A percentile compares a stretch with the other conserved stretches of the same genome.
phyloP scores from a whole-genome alignment of 2,329 filamentous ascomycete species.

The Chrysoporthe cubensis region DNA sequence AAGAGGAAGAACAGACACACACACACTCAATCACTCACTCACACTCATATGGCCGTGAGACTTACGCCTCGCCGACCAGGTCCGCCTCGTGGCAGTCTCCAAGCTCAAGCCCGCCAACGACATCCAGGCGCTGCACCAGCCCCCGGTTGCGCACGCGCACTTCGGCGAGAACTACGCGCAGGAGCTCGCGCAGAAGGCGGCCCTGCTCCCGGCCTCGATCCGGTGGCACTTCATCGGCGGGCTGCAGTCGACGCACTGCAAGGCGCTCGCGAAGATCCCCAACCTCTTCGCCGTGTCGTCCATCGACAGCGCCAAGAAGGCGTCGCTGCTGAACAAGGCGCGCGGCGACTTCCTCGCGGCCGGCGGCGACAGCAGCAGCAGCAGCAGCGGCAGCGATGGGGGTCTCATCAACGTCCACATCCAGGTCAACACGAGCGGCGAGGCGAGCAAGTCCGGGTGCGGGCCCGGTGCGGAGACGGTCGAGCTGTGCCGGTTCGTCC shows the following conservation, averaged over 20 bases:
- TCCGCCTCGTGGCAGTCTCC: conserved; percentile 90
- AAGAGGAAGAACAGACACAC: no score
- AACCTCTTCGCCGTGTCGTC: conserved; percentile 93
- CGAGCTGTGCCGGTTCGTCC: conserved; percentile 70
- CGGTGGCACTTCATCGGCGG: conserved; percentile 97
- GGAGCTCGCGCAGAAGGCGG: conserved; percentile 85
- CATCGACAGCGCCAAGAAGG: conserved; percentile 88
- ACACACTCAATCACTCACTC: neutral
- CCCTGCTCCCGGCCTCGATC: conserved; percentile 74
- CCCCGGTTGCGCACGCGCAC: conserved; percentile 65
- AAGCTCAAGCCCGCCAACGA: conserved; percentile 95
- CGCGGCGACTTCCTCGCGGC: conserved; percentile 55
- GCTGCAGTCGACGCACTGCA: conserved; percentile 90
- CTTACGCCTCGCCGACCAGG: conserved; percentile 47
- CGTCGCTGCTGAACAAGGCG: conserved; percentile 76
- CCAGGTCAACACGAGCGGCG: conserved; percentile 94
- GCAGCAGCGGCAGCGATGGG: neutral
- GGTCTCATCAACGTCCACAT: conserved; percentile 73
- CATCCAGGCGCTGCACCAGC: conserved; percentile 78
- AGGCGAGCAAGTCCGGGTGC: conserved; percentile 81
- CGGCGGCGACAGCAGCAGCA: neutral
- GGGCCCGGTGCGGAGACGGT: conserved; percentile 65
- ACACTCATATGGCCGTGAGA: no score
- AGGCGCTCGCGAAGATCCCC: conserved; percentile 79
- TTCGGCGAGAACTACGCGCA: conserved; percentile 98